Conservation (phyloP, 352 stramenopile species). For the Globisporangium paddicum region DNA sequence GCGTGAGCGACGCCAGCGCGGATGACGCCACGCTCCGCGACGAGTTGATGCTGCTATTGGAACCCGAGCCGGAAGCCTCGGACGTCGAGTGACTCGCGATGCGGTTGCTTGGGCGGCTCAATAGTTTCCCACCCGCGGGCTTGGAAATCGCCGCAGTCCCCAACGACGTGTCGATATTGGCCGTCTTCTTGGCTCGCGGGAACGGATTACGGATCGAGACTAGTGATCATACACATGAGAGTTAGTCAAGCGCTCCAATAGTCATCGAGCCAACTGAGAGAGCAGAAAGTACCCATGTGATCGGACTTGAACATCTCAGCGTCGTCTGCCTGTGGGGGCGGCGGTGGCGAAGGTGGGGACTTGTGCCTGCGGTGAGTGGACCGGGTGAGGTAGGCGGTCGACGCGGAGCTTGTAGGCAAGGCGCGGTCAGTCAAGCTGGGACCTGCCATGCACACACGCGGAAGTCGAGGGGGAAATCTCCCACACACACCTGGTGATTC, state of each 20-base stretch:
- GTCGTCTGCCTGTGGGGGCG: background rate
- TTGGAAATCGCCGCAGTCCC: constrained; percentile 9
- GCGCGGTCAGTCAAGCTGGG: background rate
- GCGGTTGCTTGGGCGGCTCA: constrained; percentile 26
- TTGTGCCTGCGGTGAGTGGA: background rate
- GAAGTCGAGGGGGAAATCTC: background rate
- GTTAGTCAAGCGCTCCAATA: background rate
- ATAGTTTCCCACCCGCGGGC: constrained; percentile 26
- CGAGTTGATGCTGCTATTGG: background rate
- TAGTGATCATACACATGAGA: background rate
- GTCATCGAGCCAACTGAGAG: background rate
- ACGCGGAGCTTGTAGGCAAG: background rate
- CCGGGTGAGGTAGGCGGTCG: background rate
- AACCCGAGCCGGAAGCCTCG: constrained; percentile 18
- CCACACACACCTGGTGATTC: background rate
- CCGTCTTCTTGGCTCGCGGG: constrained; percentile 26
- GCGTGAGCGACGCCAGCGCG: constrained; percentile 37
- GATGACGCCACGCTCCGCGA: constrained; percentile 26
- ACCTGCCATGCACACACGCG: background rate
- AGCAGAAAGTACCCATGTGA: background rate
- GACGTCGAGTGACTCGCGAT: constrained; percentile 15
- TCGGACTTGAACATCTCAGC: constrained; percentile 2
- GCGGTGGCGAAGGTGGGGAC: background rate
- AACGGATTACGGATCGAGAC: constrained; percentile 33
- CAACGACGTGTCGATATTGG: constrained; percentile 27